phyloP scores from a whole-genome alignment of 768 basidiomycete genomes.

The Inosperma sp. region DNA sequence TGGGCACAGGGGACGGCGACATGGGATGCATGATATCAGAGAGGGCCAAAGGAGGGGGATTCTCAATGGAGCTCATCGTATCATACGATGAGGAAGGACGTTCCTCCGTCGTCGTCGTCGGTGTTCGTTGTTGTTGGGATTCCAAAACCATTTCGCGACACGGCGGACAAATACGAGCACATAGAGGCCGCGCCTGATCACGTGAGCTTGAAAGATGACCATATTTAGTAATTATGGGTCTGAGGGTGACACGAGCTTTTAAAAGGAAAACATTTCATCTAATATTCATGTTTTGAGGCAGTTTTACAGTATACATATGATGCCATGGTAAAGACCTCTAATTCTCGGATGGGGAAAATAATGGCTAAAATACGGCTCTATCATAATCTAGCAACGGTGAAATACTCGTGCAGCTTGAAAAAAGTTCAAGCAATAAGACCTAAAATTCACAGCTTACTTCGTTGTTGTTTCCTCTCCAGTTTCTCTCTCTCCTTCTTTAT shows the following conservation, averaged over 20 bases:
- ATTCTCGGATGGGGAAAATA: too few species aligned
- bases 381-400: too few species aligned
- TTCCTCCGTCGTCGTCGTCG: constrained; percentile 4
- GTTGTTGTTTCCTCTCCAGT: neutral
- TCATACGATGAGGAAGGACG: neutral
- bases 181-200: constrained; percentile 25
- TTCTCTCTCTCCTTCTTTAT: constrained; percentile 5
- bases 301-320: too few species aligned
- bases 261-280: too few species aligned
- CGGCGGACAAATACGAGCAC: constrained; percentile 18
- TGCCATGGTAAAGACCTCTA: too few species aligned
- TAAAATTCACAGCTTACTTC: constrained; percentile 9
- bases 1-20: constrained; percentile 47
- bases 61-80: constrained; percentile 19
- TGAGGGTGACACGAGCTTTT: too few species aligned
- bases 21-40: constrained; percentile 53
- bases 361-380: too few species aligned
- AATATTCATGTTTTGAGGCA: too few species aligned
- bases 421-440: neutral
- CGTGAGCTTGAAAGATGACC: constrained; percentile 15
- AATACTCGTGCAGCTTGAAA: neutral
- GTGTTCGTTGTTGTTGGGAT: constrained; percentile 7
- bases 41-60: constrained; percentile 39
- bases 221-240: neutral
- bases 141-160: constrained; percentile 22